Conservation (phyloP, 257 asterid species). For the Solanum commersonii region DNA sequence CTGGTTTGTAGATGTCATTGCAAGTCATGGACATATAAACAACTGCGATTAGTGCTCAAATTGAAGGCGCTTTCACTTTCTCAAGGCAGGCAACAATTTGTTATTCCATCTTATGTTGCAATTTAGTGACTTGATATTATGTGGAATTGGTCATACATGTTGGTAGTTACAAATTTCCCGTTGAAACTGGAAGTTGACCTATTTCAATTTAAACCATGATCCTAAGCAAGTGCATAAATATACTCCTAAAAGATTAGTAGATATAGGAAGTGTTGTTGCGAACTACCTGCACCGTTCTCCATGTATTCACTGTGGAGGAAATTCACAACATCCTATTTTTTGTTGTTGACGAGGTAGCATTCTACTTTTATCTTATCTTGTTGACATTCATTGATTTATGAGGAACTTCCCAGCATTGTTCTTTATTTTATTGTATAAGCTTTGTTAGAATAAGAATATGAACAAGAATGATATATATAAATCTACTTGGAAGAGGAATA, state of each 20-base stretch:
- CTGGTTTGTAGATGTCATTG: slow-evolving; percentile 91
- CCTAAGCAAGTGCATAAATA: not conserved
- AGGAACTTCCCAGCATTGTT: not conserved
- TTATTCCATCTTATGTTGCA: slow-evolving; percentile 33
- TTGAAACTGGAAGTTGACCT: not conserved
- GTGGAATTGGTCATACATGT: slow-evolving; percentile 12
- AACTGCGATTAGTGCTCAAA: slow-evolving; percentile 76
- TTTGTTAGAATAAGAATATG: not conserved
- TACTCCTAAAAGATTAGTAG: not conserved
- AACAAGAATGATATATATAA: not conserved
- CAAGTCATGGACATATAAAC: slow-evolving; percentile 69
- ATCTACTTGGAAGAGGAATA: not conserved
- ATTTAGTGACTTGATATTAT: slow-evolving; percentile 25
- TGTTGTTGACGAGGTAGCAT: not conserved
- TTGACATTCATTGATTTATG: not conserved
- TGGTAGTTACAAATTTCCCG: not conserved
- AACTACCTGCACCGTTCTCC: not conserved
- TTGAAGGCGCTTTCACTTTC: slow-evolving; percentile 85
- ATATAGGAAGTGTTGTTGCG: not conserved
- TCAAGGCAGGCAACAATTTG: slow-evolving; percentile 79
- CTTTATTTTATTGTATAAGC: not conserved
- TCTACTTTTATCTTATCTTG: not conserved
- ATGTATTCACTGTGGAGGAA: not conserved
- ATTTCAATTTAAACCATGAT: not conserved
- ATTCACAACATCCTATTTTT: not conserved